phyloP scores from a whole-genome alignment of 441 rosid species.

The Euphorbia celastroides region DNA sequence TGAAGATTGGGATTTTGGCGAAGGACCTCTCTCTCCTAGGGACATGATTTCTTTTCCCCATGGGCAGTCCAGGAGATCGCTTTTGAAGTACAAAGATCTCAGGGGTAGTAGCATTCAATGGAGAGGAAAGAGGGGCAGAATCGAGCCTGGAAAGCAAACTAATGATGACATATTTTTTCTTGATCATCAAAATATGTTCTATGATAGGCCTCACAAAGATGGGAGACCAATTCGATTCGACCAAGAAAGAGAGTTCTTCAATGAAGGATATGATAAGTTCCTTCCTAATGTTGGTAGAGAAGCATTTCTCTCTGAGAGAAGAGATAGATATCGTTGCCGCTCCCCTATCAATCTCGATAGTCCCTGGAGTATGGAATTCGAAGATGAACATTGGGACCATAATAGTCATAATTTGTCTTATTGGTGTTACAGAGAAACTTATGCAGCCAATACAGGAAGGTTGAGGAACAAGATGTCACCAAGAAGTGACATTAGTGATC shows the following conservation, averaged over 20 bases:
- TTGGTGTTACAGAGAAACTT: constrained; percentile 24
- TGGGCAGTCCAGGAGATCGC: constrained; percentile 25
- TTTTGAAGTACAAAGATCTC: constrained; percentile 22
- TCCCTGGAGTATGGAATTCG: constrained; percentile 27
- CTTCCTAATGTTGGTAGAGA: constrained; percentile 29
- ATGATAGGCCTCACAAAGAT: constrained; percentile 24
- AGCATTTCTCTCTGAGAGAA: constrained; percentile 26
- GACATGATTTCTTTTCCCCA: constrained; percentile 23
- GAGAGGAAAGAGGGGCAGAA: constrained; percentile 16
- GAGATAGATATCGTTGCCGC: constrained; percentile 22
- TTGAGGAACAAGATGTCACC: constrained; percentile 21
- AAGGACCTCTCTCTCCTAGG: constrained; percentile 18
- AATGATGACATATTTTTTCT: constrained; percentile 22
- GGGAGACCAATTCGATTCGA: constrained; percentile 23
- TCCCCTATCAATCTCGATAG: constrained; percentile 30
- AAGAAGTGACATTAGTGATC: constrained; percentile 22
- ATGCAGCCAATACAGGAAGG: constrained; percentile 24
- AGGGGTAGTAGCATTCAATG: constrained; percentile 23
- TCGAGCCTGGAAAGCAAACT: constrained; percentile 11
- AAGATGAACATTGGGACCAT: constrained; percentile 20
- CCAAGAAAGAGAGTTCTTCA: constrained; percentile 24
- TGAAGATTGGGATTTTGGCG: constrained; percentile 22
- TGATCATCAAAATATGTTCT: constrained; percentile 26
- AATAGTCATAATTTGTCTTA: constrained; percentile 23
- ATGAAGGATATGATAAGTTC: constrained; percentile 26